Conservation (phyloP, 2,329 filamentous ascomycete species). For the Colletotrichum horii region DNA sequence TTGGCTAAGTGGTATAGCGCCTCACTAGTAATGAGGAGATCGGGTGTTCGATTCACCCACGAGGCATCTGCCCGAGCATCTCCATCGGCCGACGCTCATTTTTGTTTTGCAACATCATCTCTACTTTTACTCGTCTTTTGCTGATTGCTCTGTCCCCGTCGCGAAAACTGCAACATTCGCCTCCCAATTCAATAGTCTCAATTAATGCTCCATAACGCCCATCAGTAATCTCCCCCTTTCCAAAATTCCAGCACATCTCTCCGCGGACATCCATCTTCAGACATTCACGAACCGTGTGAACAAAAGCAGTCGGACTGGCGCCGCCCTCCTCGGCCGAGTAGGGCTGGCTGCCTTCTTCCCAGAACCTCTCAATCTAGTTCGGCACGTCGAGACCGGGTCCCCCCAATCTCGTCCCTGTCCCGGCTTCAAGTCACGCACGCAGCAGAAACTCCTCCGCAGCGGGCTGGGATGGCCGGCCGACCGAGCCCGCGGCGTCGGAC, state of each 20-base stretch:
- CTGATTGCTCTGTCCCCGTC: background rate
- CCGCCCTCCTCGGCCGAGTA: background rate
- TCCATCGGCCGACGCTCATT: background rate
- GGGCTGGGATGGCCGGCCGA: background rate
- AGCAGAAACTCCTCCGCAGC: background rate
- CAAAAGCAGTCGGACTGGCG: background rate
- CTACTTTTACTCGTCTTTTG: background rate
- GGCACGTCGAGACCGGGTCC: background rate
- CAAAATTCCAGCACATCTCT: background rate
- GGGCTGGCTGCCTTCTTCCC: background rate
- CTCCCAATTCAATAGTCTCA: background rate
- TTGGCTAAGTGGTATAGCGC: slow-evolving; percentile 12
- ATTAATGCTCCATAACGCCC: background rate
- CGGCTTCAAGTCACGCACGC: background rate
- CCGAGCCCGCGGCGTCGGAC: background rate
- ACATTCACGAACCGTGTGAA: background rate
- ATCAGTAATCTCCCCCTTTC: background rate
- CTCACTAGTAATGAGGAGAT: slow-evolving; percentile 12
- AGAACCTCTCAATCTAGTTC: background rate
- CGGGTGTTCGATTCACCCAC: slow-evolving; percentile 4
- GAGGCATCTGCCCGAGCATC: background rate
- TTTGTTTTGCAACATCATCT: background rate
- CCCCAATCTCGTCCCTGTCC: background rate
- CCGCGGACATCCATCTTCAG: background rate
- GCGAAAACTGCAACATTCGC: background rate